Conservation (phyloP, 2,329 filamentous ascomycete species). For the Colletotrichum orbiculare region DNA sequence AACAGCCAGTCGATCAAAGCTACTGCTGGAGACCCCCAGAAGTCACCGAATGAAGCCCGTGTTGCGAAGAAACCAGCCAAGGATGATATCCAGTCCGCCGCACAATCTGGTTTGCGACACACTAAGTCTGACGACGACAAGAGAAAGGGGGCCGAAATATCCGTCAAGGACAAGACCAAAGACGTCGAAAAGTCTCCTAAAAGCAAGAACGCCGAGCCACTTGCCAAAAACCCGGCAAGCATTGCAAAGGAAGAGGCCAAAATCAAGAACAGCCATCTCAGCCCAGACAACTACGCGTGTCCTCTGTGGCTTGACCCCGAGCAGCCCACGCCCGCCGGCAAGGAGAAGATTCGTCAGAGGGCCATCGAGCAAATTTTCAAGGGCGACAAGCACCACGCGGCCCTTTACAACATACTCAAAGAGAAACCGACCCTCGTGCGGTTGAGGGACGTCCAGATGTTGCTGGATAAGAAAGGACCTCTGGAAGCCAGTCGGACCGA, state of each 20-base stretch:
- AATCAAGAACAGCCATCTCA: conserved; percentile 18
- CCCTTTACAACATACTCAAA: conserved; percentile 21
- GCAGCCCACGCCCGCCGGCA: background rate
- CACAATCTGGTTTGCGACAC: too few species aligned
- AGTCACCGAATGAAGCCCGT: too few species aligned
- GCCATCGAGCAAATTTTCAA: conserved; percentile 21
- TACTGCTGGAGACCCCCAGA: too few species aligned
- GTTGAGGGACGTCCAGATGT: conserved; percentile 45
- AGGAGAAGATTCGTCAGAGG: conserved; percentile 9
- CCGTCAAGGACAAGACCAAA: conserved; percentile 25
- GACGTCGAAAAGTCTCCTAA: background rate
- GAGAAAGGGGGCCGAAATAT: too few species aligned
- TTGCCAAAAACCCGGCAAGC: too few species aligned
- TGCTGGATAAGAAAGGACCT: conserved; percentile 56
- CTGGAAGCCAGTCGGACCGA: conserved; percentile 54
- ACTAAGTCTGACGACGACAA: too few species aligned
- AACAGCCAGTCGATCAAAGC: too few species aligned
- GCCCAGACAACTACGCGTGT: conserved; percentile 32
- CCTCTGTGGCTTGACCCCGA: conserved; percentile 34
- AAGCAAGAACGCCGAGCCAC: too few species aligned
- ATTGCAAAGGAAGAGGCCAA: background rate
- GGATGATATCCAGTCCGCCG: too few species aligned
- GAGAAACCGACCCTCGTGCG: background rate
- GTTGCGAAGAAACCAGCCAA: too few species aligned
- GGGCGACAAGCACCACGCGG: conserved; percentile 19